phyloP scores from a whole-genome alignment of 2,329 filamentous ascomycete genomes.

The Hymenoscyphus occultus region DNA sequence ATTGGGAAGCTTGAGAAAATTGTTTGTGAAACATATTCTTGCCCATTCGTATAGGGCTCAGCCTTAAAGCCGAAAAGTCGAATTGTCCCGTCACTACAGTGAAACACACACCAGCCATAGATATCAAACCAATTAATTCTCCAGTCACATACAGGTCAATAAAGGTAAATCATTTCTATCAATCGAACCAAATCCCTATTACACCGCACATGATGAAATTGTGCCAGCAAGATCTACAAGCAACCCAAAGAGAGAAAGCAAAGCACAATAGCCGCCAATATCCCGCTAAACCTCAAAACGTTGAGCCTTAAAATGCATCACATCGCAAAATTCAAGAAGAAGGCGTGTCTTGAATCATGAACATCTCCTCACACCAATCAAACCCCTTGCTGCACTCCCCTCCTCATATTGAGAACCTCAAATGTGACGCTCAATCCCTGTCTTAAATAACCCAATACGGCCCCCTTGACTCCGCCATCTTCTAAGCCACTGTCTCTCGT shows the following conservation, averaged over 20 bases:
- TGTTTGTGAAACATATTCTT: not conserved
- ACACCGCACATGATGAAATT: not conserved
- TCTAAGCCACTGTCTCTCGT: constrained; percentile 29
- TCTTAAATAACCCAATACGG: constrained; percentile 46
- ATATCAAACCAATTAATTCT: not conserved
- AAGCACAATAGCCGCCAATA: not conserved
- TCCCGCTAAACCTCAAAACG: not conserved
- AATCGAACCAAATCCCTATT: not conserved
- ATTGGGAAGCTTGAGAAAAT: no score
- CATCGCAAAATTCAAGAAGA: not conserved
- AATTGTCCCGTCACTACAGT: not conserved
- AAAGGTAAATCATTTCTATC: not conserved
- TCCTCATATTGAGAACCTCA: constrained; percentile 31
- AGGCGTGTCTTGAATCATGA: not conserved
- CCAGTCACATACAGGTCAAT: not conserved
- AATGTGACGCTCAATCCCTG: constrained; percentile 44
- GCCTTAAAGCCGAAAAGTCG: not conserved
- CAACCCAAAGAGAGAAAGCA: not conserved
- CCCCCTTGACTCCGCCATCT: constrained; percentile 42
- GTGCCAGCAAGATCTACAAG: not conserved
- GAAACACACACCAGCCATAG: not conserved
- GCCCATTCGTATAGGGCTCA: not conserved
- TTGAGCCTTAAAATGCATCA: not conserved
- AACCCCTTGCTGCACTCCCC: constrained; percentile 6
- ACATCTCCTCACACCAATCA: not conserved